Conservation (phyloP, 2,329 filamentous ascomycete species). For the Xylaria sp. region DNA sequence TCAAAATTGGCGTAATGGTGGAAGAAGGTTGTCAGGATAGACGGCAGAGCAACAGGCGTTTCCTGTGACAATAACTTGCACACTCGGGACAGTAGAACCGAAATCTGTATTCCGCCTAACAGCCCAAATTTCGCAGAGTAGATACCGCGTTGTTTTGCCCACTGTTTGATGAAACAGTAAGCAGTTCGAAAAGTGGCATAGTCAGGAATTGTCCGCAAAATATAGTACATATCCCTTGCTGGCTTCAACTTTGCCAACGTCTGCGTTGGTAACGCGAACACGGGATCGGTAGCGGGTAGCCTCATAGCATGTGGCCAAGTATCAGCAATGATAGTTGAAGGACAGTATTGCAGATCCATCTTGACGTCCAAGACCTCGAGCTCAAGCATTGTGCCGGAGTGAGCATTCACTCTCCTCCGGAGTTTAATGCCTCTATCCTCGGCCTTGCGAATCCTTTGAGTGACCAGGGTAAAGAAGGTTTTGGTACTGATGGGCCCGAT, state of each 20-base stretch:
- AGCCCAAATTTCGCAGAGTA: constrained; percentile 74
- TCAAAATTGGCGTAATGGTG: constrained; percentile 69
- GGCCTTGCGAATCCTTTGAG: constrained; percentile 63
- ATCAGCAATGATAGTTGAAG: constrained; percentile 64
- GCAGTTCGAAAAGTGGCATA: constrained; percentile 66
- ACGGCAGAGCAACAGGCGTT: constrained; percentile 55
- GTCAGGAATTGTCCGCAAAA: constrained; percentile 69
- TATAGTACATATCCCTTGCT: constrained; percentile 68
- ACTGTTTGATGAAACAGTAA: constrained; percentile 68
- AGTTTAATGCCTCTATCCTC: constrained; percentile 57
- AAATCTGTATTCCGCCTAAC: constrained; percentile 72
- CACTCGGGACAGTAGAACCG: constrained; percentile 68
- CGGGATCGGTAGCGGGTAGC: constrained; percentile 60
- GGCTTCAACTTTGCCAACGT: constrained; percentile 72
- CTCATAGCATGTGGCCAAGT: constrained; percentile 60
- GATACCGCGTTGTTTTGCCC: constrained; percentile 69
- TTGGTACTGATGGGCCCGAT: constrained; percentile 69
- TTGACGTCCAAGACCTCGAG: constrained; percentile 66
- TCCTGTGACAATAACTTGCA: constrained; percentile 63
- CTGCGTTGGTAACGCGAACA: constrained; percentile 65
- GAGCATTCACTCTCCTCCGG: constrained; percentile 66
- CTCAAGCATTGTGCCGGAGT: constrained; percentile 71
- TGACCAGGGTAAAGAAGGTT: constrained; percentile 69
- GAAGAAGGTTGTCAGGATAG: constrained; percentile 70
- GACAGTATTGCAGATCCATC: constrained; percentile 74